Conservation (phyloP, 805 yeast species). For the Lipomyces orientalis region DNA sequence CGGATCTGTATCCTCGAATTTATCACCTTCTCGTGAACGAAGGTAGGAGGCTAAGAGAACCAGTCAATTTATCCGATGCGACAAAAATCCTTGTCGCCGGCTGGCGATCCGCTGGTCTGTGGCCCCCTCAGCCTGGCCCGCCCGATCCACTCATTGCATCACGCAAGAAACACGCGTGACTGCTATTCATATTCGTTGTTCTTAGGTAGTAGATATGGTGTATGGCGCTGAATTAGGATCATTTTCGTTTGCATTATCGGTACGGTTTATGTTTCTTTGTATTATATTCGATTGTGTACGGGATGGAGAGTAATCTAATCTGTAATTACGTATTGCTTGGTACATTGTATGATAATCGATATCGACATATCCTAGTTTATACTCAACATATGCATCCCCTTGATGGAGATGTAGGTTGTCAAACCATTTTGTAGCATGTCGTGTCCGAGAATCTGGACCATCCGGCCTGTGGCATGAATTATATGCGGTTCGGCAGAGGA, state of each 20-base stretch:
- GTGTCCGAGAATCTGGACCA: not conserved
- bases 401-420: not conserved
- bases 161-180: slow-evolving; percentile 7
- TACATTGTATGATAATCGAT: not conserved
- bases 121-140: slow-evolving; percentile 50
- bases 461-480: not conserved
- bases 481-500: not conserved
- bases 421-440: not conserved
- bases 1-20: slow-evolving; percentile 50
- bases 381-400: not conserved
- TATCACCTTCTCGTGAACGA: slow-evolving; percentile 74
- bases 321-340: not conserved
- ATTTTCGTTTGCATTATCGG: not conserved
- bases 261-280: not conserved
- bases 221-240: not conserved
- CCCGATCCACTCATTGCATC: slow-evolving; percentile 33
- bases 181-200: not conserved
- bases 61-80: slow-evolving; percentile 76
- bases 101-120: slow-evolving; percentile 79
- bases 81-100: slow-evolving; percentile 77
- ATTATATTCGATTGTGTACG: not conserved
- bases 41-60: slow-evolving; percentile 67
- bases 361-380: not conserved
- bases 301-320: not conserved
- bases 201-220: not conserved